Conservation (phyloP, 2,329 filamentous ascomycete species). For the Penicillium sp. region DNA sequence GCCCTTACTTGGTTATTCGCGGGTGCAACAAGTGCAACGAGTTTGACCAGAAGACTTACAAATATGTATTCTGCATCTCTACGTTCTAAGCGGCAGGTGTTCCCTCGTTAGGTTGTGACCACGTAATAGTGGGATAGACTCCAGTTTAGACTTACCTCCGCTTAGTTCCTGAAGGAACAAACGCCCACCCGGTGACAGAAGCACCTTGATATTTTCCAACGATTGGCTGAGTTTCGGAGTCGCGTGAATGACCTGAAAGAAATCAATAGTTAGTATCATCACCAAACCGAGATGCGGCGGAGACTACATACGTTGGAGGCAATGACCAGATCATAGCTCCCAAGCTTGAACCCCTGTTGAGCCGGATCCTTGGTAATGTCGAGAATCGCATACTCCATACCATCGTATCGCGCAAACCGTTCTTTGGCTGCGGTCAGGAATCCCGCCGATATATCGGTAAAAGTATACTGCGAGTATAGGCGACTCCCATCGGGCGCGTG, state of each 20-base stretch:
- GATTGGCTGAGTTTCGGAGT: conserved; percentile 24
- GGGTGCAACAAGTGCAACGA: background rate
- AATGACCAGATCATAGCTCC: conserved; percentile 41
- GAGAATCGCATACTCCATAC: conserved; percentile 35
- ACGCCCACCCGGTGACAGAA: conserved; percentile 8
- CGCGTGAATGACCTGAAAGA: conserved; percentile 36
- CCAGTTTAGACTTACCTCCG: background rate
- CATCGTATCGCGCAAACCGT: conserved; percentile 28
- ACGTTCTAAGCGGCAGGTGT: background rate
- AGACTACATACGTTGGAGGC: background rate
- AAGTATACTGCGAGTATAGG: conserved; percentile 29
- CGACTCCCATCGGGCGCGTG: background rate
- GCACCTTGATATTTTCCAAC: background rate
- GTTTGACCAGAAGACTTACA: background rate
- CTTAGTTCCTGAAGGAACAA: conserved; percentile 15
- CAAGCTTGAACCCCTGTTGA: conserved; percentile 35
- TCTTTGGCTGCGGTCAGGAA: conserved; percentile 36
- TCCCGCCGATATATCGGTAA: conserved; percentile 37
- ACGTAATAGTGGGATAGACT: background rate
- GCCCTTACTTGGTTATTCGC: background rate
- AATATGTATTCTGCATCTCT: background rate
- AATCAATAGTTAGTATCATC: background rate
- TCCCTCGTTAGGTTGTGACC: background rate
- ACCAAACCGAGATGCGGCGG: background rate
- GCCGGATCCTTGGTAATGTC: conserved; percentile 35